Conservation (phyloP, 2,329 filamentous ascomycete genomes). For the Ceratocystiopsis brevicomis region DNA sequence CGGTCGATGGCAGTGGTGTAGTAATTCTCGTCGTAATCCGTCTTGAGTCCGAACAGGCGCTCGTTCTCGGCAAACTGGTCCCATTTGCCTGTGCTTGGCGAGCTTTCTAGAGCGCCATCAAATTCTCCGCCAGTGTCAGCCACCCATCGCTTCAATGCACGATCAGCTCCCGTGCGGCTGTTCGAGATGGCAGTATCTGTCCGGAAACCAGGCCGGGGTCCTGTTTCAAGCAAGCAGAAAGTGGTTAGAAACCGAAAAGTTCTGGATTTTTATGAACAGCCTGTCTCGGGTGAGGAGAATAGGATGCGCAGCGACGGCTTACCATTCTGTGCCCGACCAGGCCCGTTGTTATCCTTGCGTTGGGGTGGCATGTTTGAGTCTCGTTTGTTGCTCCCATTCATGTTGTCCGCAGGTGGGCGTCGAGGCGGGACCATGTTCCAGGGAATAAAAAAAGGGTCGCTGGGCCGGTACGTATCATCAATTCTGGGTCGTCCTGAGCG, state of each 20-base stretch:
- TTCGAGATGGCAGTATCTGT: slow-evolving; percentile 83
- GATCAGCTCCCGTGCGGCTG: slow-evolving; percentile 47
- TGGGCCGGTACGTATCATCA: slow-evolving; percentile 12
- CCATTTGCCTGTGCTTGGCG: slow-evolving; percentile 41
- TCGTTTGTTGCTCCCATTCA: slow-evolving; percentile 14
- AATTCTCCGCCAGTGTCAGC: slow-evolving; percentile 42
- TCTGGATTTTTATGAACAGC: neutral
- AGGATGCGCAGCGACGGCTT: slow-evolving; percentile 5
- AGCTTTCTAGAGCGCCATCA: slow-evolving; percentile 53
- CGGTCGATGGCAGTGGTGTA: slow-evolving; percentile 88
- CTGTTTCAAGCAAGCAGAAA: slow-evolving; percentile 21
- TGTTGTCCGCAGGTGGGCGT: slow-evolving; percentile 13
- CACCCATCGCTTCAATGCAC: slow-evolving; percentile 66
- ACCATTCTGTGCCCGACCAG: slow-evolving; percentile 22
- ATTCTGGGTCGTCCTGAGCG: slow-evolving; percentile 6
- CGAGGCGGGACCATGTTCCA: slow-evolving; percentile 18
- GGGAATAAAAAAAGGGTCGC: slow-evolving; percentile 10
- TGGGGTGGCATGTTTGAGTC: slow-evolving; percentile 17
- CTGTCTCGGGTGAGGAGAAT: neutral
- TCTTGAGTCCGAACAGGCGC: slow-evolving; percentile 67
- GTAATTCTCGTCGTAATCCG: slow-evolving; percentile 81
- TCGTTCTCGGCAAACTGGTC: slow-evolving; percentile 91
- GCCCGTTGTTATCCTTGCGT: slow-evolving; percentile 15
- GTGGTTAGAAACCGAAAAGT: too few relatives aligned
- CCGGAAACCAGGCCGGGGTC: slow-evolving; percentile 50